Conservation (phyloP, 2,329 filamentous ascomycete species). For the Colletotrichum musae region DNA sequence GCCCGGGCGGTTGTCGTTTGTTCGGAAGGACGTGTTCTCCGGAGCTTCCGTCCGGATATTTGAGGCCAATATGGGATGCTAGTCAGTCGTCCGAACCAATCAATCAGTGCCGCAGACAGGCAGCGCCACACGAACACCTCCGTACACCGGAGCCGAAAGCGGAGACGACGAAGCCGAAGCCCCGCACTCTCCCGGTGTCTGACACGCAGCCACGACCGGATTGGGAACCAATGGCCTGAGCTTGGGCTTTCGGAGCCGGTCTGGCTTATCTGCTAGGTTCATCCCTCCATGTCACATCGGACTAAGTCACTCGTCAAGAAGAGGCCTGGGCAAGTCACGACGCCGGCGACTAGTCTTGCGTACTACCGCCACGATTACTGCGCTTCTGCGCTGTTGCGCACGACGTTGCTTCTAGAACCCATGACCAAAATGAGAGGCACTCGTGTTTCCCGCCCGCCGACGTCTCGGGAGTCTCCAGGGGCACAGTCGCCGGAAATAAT, state of each 20-base stretch:
- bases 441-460: slow-evolving; percentile 16
- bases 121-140: background rate
- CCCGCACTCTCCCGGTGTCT: slow-evolving; percentile 16
- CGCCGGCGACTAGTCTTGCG: no score
- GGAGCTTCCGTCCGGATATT: background rate
- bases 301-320: background rate
- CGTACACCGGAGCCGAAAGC: slow-evolving; percentile 37
- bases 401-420: background rate
- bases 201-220: slow-evolving; percentile 8
- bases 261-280: slow-evolving; percentile 21
- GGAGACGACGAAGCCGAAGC: slow-evolving; percentile 8
- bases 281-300: slow-evolving; percentile 6
- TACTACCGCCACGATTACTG: no score
- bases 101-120: background rate
- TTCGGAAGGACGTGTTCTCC: background rate
- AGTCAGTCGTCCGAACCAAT: background rate
- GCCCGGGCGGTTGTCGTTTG: background rate
- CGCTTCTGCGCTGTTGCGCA: background rate
- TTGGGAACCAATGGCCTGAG: slow-evolving; percentile 10
- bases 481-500: slow-evolving; percentile 26
- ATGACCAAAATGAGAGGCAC: background rate
- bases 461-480: slow-evolving; percentile 3
- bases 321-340: background rate
- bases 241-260: slow-evolving; percentile 19
- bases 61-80: background rate